Conservation (phyloP, 768 basidiomycete genomes). For the Melanogaster broomeanus region DNA sequence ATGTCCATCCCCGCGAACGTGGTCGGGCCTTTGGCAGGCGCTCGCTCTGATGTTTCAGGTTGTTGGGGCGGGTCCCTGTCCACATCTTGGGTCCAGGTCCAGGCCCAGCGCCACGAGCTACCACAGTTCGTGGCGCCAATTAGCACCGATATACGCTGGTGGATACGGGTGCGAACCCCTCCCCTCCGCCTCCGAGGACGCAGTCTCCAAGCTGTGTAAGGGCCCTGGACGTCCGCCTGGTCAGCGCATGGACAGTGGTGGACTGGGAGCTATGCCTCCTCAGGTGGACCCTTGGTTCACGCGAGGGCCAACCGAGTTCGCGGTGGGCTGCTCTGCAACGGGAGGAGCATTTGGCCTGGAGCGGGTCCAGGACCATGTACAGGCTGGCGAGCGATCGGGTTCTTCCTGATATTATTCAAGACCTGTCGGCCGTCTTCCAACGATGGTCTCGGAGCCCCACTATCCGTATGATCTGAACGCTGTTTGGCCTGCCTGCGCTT, state of each 20-base stretch:
- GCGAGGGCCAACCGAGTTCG: slow-evolving; percentile 1
- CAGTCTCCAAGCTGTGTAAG: slow-evolving; percentile 50
- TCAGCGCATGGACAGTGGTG: neutral
- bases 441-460: slow-evolving; percentile 11
- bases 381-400: slow-evolving; percentile 36
- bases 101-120: neutral
- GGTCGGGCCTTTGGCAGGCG: slow-evolving; percentile 47
- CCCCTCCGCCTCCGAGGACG: slow-evolving; percentile 14
- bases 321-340: slow-evolving; percentile 15
- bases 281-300: slow-evolving; percentile 6
- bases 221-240: slow-evolving; percentile 39
- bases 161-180: slow-evolving; percentile 37
- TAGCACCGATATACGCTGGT: slow-evolving; percentile 50
- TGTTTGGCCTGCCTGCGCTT: slow-evolving; percentile 76
- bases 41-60: slow-evolving; percentile 11
- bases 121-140: slow-evolving; percentile 34
- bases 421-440: slow-evolving; percentile 44
- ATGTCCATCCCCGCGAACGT: slow-evolving; percentile 97
- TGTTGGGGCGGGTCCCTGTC: neutral
- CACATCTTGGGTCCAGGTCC: slow-evolving; percentile 1
- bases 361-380: slow-evolving; percentile 11
- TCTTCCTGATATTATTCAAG: slow-evolving; percentile 56
- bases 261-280: slow-evolving; percentile 3
- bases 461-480: slow-evolving; percentile 39
- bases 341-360: slow-evolving; percentile 2